Evolutionary conservation across 306 rosid species (phyloP).

Genomic region (Urtica urens): DNA sequence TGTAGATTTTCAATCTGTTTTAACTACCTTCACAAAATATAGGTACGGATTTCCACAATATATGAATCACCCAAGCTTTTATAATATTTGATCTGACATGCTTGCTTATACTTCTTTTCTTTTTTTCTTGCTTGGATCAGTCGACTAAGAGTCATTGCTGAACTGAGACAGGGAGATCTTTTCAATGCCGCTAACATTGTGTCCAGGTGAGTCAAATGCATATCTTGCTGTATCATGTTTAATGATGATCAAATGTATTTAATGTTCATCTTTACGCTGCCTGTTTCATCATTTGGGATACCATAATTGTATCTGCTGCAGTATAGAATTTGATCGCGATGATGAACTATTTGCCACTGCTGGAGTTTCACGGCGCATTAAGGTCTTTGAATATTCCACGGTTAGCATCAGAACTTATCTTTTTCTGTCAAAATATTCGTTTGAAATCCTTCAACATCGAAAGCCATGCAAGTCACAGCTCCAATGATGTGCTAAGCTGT

Average conservation of each 20-base stretch:
- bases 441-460: too few species aligned
- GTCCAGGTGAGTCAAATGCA: constrained; percentile 53
- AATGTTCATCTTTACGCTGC: not conserved
- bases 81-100: not conserved
- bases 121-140: constrained; percentile 38
- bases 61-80: not conserved
- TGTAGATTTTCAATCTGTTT: constrained; percentile 72
- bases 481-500: not conserved
- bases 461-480: too few species aligned
- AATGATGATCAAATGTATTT: not conserved
- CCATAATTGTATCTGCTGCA: constrained; percentile 26
- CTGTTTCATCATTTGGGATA: not conserved
- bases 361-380: constrained; percentile 89
- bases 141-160: constrained; percentile 79
- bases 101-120: constrained; percentile 9
- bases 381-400: constrained; percentile 77
- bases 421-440: too few species aligned
- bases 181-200: constrained; percentile 81
- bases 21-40: constrained; percentile 66
- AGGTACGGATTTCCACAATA: constrained; percentile 30
- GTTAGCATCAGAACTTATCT: constrained; percentile 24
- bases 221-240: not conserved
- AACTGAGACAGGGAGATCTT: constrained; percentile 73
- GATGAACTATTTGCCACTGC: constrained; percentile 88
- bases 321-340: constrained; percentile 89